Percentiles rank a stretch among this genome's conserved stretches.
phyloP scores from a whole-genome alignment of 2,329 filamentous ascomycete genomes.

The Fusarium tuaranense region DNA sequence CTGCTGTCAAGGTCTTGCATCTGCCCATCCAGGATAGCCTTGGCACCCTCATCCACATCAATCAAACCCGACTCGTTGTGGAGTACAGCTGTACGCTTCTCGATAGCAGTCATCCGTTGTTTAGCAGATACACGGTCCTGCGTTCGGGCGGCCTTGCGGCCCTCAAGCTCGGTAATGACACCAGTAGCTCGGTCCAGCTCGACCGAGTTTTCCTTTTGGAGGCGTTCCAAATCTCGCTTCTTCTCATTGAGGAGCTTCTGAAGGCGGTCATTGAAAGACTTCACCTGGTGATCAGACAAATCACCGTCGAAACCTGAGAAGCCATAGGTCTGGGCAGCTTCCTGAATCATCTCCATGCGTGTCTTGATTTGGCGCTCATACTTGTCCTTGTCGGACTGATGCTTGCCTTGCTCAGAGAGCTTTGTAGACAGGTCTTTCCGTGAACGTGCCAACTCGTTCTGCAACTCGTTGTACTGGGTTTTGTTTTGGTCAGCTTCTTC shows the following conservation, averaged over 20 bases:
- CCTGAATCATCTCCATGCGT: conserved; percentile 80
- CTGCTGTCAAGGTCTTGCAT: conserved; percentile 75
- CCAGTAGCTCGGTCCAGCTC: conserved; percentile 80
- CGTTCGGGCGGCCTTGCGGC: conserved; percentile 76
- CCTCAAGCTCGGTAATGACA: conserved; percentile 78
- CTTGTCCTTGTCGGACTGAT: conserved; percentile 87
- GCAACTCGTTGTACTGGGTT: conserved; percentile 74
- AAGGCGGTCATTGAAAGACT: conserved; percentile 82
- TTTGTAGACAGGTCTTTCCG: conserved; percentile 64
- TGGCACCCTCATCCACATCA: conserved; percentile 85
- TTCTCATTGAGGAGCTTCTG: conserved; percentile 82
- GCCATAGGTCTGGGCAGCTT: conserved; percentile 79
- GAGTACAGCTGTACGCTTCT: conserved; percentile 73
- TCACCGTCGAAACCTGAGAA: conserved; percentile 89
- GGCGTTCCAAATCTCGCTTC: conserved; percentile 79
- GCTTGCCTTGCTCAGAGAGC: conserved; percentile 77
- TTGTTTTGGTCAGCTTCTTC: conserved; percentile 73
- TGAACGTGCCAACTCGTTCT: conserved; percentile 57
- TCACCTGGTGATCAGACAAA: conserved; percentile 78
- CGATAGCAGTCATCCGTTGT: conserved; percentile 78
- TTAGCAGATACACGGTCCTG: conserved; percentile 81
- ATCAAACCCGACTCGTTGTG: conserved; percentile 80
- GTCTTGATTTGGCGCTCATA: conserved; percentile 83
- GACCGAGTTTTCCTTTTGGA: conserved; percentile 78
- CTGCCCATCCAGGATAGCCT: conserved; percentile 80